A percentile compares a stretch with the other conserved stretches of the same genome.
These are phyloP conservation scores for Paramyrothecium sp. DNA, from an alignment of 2,329 filamentous ascomycete genomes.

Conservation along the genomic window DNA sequence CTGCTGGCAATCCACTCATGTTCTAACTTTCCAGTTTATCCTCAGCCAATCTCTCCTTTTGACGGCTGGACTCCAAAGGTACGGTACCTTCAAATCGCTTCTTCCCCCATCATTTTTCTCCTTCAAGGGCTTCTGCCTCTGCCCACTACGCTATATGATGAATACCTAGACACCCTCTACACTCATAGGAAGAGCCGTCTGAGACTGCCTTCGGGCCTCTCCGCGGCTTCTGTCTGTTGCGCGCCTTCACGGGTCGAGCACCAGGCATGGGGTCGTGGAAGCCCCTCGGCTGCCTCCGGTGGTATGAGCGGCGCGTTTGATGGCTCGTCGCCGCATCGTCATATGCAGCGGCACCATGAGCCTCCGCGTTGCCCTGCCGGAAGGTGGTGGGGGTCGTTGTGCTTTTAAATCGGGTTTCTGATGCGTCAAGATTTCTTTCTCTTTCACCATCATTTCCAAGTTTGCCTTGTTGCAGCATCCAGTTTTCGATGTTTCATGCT, in stretches of 20 bases:
- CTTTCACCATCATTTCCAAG: background rate
- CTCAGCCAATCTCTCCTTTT: no score
- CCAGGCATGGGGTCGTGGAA: background rate
- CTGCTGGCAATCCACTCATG: no score
- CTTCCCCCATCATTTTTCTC: no score
- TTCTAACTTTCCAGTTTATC: no score
- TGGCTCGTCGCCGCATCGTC: slow-evolving; percentile 28
- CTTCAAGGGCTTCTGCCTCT: background rate
- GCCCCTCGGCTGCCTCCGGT: slow-evolving; percentile 4
- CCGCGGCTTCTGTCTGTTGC: background rate
- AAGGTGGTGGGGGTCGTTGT: slow-evolving; percentile 36
- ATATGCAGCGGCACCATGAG: slow-evolving; percentile 25
- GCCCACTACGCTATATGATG: slow-evolving; percentile 34
- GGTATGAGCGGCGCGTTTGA: slow-evolving; percentile 5
- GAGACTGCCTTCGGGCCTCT: slow-evolving; percentile 32
- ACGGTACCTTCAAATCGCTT: no score
- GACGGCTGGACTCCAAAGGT: no score
- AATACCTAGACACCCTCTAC: slow-evolving; percentile 34
- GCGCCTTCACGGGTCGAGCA: background rate
- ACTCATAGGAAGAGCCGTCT: slow-evolving; percentile 47
- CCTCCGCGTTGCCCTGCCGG: slow-evolving; percentile 22
- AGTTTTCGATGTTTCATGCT: slow-evolving; percentile 2
- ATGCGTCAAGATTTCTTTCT: slow-evolving; percentile 26
- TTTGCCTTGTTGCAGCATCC: no score
- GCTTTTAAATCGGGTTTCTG: slow-evolving; percentile 48